Evolutionary conservation across 805 yeast species (phyloP).

Genomic region (Cyberlindnera xylosilytica): DNA sequence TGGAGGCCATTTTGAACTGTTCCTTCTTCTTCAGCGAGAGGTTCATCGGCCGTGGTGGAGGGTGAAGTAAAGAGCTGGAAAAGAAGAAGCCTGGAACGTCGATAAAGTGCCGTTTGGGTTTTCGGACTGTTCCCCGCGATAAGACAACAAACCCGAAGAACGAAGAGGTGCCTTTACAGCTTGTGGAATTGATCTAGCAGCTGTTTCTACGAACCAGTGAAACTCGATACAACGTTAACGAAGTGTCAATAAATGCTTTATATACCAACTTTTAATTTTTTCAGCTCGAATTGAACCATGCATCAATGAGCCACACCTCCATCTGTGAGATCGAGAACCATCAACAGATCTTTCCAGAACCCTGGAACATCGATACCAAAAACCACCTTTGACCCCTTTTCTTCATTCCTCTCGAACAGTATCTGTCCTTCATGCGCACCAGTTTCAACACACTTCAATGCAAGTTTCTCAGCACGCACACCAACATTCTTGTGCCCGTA

Average conservation of each 20-base stretch:
- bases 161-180: too few relatives aligned
- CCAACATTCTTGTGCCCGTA: conserved; percentile 24
- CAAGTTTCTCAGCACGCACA: conserved; percentile 3
- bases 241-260: too few relatives aligned
- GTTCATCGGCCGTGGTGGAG: neutral
- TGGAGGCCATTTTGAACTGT: conserved; percentile 6
- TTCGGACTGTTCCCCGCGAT: too few relatives aligned
- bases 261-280: too few relatives aligned
- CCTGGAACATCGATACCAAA: conserved; percentile 35
- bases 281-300: too few relatives aligned
- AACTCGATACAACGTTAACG: too few relatives aligned
- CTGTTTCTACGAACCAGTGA: too few relatives aligned
- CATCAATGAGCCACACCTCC: too few relatives aligned
- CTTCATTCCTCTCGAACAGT: conserved; percentile 10
- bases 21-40: neutral
- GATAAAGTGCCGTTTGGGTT: too few relatives aligned
- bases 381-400: conserved; percentile 38
- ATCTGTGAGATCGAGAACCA: conserved; percentile 29
- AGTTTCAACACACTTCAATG: conserved; percentile 1
- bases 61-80: neutral
- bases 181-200: too few relatives aligned
- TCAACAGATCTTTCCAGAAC: conserved; percentile 46
- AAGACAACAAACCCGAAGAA: too few relatives aligned
- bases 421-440: conserved; percentile 13
- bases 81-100: neutral